Conservation (phyloP, 106 monocot genomes). For the Allium fistulosum region DNA sequence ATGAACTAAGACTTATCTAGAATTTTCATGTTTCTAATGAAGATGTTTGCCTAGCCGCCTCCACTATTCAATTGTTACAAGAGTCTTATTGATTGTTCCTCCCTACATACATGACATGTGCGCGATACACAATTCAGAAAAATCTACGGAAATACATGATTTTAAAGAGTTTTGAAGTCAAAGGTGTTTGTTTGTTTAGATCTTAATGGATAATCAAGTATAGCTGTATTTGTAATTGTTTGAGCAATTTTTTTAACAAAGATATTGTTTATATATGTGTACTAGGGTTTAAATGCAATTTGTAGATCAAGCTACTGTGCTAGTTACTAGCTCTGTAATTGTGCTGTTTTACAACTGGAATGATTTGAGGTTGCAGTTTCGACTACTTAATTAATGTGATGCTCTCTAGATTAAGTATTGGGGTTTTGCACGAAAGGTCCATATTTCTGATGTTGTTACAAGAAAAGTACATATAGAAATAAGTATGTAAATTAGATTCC, state of each 20-base stretch:
- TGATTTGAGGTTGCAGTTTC: too few species aligned
- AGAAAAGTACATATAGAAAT: too few species aligned
- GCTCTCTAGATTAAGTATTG: too few species aligned
- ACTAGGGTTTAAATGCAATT: too few species aligned
- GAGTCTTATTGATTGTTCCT: background rate
- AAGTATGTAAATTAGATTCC: too few species aligned
- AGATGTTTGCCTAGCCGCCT: background rate
- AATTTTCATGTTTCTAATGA: background rate
- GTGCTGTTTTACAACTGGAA: too few species aligned
- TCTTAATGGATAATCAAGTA: background rate
- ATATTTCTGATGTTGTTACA: too few species aligned
- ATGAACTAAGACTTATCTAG: conserved; percentile 81
- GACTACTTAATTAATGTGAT: too few species aligned
- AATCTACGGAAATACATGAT: background rate
- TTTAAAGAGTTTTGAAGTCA: background rate
- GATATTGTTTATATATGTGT: background rate
- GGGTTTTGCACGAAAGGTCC: too few species aligned
- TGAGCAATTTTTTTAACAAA: background rate
- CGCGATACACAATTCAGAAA: background rate
- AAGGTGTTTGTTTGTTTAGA: background rate
- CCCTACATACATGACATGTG: background rate
- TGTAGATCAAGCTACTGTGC: too few species aligned
- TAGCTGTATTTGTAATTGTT: background rate
- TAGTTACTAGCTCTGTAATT: too few species aligned
- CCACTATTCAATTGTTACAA: background rate